Conservation (phyloP, 1,139 yeast genomes). For the Hansenula anomala region DNA sequence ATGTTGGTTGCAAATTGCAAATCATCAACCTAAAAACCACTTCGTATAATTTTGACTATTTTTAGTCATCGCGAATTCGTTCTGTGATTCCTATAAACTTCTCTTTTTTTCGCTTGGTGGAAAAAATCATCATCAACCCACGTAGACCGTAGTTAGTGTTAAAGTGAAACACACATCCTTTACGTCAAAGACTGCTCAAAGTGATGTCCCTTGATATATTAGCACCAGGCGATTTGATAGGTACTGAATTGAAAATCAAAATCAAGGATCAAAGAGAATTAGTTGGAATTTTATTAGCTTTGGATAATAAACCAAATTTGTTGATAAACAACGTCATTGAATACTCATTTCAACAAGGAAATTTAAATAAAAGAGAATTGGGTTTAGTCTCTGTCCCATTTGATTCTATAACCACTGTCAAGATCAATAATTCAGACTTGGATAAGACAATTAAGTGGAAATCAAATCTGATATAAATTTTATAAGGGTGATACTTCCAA, state of each 20-base stretch:
- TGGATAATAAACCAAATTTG: constrained; percentile 34
- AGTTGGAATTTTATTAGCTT: constrained; percentile 29
- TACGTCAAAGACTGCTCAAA: neutral
- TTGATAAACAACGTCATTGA: constrained; percentile 25
- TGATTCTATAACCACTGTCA: constrained; percentile 22
- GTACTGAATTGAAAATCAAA: constrained; percentile 16
- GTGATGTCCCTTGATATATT: constrained; percentile 6
- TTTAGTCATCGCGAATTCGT: too few species aligned
- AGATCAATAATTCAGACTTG: constrained; percentile 21
- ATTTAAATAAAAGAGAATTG: constrained; percentile 21
- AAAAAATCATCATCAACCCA: too few species aligned
- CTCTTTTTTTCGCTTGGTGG: too few species aligned
- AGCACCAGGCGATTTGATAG: constrained; percentile 17
- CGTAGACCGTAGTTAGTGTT: too few species aligned
- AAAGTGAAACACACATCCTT: too few species aligned
- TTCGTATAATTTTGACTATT: too few species aligned
- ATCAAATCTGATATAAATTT: constrained; percentile 3
- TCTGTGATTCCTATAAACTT: too few species aligned
- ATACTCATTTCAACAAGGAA: constrained; percentile 7
- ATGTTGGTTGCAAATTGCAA: too few species aligned
- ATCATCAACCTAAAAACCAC: too few species aligned
- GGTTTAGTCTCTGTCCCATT: constrained; percentile 33
- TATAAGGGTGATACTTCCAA: neutral
- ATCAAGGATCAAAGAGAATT: constrained; percentile 27
- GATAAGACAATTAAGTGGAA: constrained; percentile 22